These are phyloP conservation scores for Phragmites australis DNA, from an alignment of 176 grass and related monocot genomes.

Conservation along the genomic window DNA sequence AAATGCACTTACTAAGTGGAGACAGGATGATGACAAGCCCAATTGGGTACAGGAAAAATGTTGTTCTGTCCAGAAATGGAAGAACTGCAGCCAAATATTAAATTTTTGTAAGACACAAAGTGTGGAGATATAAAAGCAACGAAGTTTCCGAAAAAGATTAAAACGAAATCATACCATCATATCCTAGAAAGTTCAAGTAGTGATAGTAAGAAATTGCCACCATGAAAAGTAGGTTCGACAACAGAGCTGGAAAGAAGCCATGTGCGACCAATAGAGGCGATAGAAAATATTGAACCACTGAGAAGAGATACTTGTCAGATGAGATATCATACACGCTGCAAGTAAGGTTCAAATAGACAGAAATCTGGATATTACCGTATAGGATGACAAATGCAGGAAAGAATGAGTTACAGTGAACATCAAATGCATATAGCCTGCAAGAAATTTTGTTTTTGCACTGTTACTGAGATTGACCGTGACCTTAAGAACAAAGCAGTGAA, in stretches of 20 bases:
- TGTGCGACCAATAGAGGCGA: constrained; percentile 87
- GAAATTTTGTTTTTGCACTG: neutral
- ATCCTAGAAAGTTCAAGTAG: constrained; percentile 96
- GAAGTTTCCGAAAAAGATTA: neutral
- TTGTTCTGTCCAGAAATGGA: constrained; percentile 90
- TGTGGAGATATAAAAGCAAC: neutral
- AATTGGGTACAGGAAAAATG: constrained; percentile 97
- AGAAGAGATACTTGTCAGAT: constrained; percentile 34
- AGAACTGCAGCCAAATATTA: constrained; percentile 58
- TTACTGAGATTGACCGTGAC: neutral
- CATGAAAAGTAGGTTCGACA: constrained; percentile 89
- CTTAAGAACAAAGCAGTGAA: neutral
- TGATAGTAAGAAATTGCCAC: constrained; percentile 92
- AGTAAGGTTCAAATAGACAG: constrained; percentile 13
- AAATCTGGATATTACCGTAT: constrained; percentile 63
- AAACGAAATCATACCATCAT: constrained; percentile 69
- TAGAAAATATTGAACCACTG: constrained; percentile 94
- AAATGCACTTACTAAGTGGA: constrained; percentile 78
- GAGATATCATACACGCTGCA: constrained; percentile 13
- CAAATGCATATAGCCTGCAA: constrained; percentile 95
- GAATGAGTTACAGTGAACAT: constrained; percentile 99
- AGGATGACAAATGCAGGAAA: constrained; percentile 94
- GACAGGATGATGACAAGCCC: constrained; percentile 89
- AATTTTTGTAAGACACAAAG: constrained; percentile 3
- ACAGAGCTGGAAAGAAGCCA: constrained; percentile 82